Conservation (phyloP, 768 basidiomycete genomes). For the Naematelia encephala region DNA sequence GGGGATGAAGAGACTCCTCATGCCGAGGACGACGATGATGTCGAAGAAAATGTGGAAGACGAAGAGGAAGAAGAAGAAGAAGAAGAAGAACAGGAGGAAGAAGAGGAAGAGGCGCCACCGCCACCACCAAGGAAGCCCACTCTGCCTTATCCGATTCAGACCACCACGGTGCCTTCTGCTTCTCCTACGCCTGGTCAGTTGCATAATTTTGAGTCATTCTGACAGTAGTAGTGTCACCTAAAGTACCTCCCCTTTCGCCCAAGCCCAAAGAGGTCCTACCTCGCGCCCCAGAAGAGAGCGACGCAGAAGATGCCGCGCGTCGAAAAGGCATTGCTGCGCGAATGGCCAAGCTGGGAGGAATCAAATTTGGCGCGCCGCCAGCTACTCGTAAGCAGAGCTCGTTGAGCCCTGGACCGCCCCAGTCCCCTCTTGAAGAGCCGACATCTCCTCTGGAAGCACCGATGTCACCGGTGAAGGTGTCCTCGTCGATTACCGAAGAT, state of each 20-base stretch:
- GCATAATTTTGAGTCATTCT: too few relatives aligned
- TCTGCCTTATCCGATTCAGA: constrained; percentile 17
- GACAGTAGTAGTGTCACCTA: constrained; percentile 3
- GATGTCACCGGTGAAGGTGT: constrained; percentile 14
- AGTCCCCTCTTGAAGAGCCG: not conserved
- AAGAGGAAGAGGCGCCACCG: constrained; percentile 16
- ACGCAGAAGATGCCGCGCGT: constrained; percentile 55
- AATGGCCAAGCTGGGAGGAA: constrained; percentile 89
- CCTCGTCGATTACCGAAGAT: not conserved
- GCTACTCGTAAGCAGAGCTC: constrained; percentile 50
- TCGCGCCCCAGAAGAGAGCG: constrained; percentile 7
- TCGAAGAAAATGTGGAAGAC: constrained; percentile 14
- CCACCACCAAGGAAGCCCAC: constrained; percentile 12
- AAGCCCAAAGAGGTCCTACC: not conserved
- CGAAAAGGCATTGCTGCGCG: constrained; percentile 79
- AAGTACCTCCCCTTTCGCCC: not conserved
- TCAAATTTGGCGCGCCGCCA: constrained; percentile 69
- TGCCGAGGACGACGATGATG: constrained; percentile 16
- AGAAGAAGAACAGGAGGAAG: constrained; percentile 14
- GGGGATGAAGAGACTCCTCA: constrained; percentile 18
- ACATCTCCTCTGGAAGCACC: constrained; percentile 7
- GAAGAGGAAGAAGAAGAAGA: constrained; percentile 15
- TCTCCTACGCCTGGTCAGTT: constrained; percentile 7
- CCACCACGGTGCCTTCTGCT: constrained; percentile 8
- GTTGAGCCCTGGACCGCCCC: constrained; percentile 9